These are phyloP conservation scores for Ricinus communis DNA, from an alignment of 345 rosid species.

Conservation along the genomic window DNA sequence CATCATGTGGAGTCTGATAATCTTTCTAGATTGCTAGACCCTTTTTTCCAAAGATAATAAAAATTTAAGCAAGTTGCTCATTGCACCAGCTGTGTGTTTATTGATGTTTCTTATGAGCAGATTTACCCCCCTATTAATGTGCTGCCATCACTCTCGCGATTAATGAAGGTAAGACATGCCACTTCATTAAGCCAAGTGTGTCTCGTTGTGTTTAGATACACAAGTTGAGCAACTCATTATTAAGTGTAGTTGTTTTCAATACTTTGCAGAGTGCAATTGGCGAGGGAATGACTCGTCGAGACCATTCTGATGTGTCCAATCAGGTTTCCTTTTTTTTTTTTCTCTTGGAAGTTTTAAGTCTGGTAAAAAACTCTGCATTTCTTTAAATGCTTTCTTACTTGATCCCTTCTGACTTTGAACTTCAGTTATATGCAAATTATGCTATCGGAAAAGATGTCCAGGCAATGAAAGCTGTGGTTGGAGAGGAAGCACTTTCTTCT, in stretches of 20 bases:
- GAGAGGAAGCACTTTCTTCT: constrained; percentile 98
- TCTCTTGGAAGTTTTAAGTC: background rate
- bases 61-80: background rate
- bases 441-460: constrained; percentile 97
- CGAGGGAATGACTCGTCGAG: constrained; percentile 95
- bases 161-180: constrained; percentile 73
- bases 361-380: background rate
- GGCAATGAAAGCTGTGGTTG: constrained; percentile 99
- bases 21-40: background rate
- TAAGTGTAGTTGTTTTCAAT: background rate
- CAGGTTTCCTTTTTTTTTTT: too few species aligned
- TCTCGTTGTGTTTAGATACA: constrained; percentile 8
- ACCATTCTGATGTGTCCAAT: constrained; percentile 92
- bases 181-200: background rate
- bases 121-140: constrained; percentile 97
- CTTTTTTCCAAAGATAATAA: background rate
- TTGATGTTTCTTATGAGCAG: constrained; percentile 40
- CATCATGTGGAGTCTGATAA: too few species aligned
- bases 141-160: constrained; percentile 92
- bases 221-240: background rate
- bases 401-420: background rate
- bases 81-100: background rate
- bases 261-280: constrained; percentile 87
- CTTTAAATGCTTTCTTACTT: background rate
- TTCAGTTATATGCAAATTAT: constrained; percentile 90